Percentiles rank a stretch among this genome's conserved stretches.
These are phyloP conservation scores for Aspergillus sp. DNA, from an alignment of 2,329 filamentous ascomycete genomes.

Conservation along the genomic window DNA sequence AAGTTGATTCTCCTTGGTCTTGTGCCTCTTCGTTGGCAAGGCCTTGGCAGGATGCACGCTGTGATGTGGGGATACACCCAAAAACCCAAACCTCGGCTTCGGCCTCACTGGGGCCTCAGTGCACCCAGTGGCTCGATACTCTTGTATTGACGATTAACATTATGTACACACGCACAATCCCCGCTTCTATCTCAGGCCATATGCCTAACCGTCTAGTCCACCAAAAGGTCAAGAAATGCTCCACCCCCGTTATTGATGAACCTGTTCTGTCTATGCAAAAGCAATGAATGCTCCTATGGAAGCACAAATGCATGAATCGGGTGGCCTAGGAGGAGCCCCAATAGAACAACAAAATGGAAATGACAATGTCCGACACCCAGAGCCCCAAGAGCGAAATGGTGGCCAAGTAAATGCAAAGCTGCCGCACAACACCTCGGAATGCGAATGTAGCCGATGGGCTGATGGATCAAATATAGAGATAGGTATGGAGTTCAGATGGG, in stretches of 20 bases:
- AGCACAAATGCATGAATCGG: constrained; percentile 7
- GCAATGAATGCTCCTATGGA: constrained; percentile 6
- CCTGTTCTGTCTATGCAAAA: constrained; percentile 20
- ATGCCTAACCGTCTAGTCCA: constrained; percentile 21
- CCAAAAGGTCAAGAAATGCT: constrained; percentile 18
- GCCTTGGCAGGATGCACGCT: no score
- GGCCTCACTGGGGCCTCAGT: not conserved
- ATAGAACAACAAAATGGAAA: constrained; percentile 6
- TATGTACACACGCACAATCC: constrained; percentile 25
- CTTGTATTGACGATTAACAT: constrained; percentile 17
- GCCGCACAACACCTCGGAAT: constrained; percentile 19
- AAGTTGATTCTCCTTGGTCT: no score
- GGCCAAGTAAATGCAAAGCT: not conserved
- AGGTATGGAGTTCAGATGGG: not conserved
- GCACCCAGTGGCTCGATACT: not conserved
- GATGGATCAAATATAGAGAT: not conserved
- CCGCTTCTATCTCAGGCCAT: constrained; percentile 16
- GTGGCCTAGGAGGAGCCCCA: not conserved
- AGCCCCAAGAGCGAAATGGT: not conserved
- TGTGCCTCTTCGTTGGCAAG: no score
- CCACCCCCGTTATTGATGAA: constrained; percentile 3
- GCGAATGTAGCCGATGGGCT: constrained; percentile 14
- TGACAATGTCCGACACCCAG: not conserved
- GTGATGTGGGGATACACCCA: not conserved
- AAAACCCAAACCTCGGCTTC: not conserved